Base-by-base conservation (phyloP, 257 asterid species). In the Jasminum sambac region DNA sequence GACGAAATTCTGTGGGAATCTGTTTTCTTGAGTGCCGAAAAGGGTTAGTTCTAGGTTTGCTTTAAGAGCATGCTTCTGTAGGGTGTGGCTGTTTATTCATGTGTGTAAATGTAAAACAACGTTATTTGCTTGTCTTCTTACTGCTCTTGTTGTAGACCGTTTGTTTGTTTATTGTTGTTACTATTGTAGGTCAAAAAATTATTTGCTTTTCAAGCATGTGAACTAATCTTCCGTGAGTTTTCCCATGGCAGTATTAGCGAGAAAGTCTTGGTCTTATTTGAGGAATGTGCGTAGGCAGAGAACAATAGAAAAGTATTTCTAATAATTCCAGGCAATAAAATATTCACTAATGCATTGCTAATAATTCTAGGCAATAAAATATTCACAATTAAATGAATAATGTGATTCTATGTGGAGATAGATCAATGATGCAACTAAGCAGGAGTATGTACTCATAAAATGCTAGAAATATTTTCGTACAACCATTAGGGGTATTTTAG, bases 81-180 rank as follows among this genome's bases (percentile, higher is more conserved):
- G 66, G 52, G n/a, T 63, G 42, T 30, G 61, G 4, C 17, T 64
- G 52, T 70, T 60, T 81, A 57, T 70, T 76, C 68, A 59, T 60
- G 74, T 77, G 77, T 76, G 75, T 79, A 46, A 60, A 66, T 55
- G 72, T 65, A 42, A 19, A 58, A 55, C 68, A 68, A 64, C 66
- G 82, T 76, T 73, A 76, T 79, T 74, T 74, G 73, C 70, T 74
- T 82, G 80, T 79, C 71, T 57, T 79, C 26, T 79, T 68, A 61
- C 66, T 68, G 69, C 36, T n/a, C 77, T 72, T 60, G 26, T 66
- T 72, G 79, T 68, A 64, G 61, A 65, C 19, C 66, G 66, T 71
- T 64, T 75, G 75, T 72, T 72, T 72, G 67, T 73, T 77, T 78
- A 74, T 73, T 73, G 73, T 74, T 73, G 63, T 30, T 68, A 24